These are phyloP conservation scores for Paracorniculantispora psalliotae DNA, from an alignment of 2,329 filamentous ascomycete species.

Conservation along the genomic window DNA sequence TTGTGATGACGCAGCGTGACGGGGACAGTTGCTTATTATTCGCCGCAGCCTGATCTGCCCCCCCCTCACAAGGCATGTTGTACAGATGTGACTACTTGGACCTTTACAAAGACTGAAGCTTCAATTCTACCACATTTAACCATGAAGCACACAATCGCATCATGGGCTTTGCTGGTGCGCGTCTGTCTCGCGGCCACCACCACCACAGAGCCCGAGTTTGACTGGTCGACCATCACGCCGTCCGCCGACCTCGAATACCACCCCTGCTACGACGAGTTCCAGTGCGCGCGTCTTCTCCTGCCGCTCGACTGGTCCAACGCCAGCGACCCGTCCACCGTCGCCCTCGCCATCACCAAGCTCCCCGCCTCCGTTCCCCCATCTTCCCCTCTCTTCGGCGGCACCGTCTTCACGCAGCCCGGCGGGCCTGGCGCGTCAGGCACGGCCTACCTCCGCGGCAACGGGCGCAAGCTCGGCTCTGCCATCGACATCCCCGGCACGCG, in stretches of 20 bases:
- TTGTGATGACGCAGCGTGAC: no score
- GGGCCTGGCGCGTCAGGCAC: slow-evolving; percentile 40
- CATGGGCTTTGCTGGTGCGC: background rate
- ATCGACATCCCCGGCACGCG: slow-evolving; percentile 22
- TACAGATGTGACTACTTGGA: no score
- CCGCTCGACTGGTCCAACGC: slow-evolving; percentile 38
- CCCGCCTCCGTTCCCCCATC: slow-evolving; percentile 34
- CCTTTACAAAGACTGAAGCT: no score
- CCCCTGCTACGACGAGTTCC: slow-evolving; percentile 32
- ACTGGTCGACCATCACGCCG: slow-evolving; percentile 33
- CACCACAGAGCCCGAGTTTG: slow-evolving; percentile 20
- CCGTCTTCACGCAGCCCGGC: slow-evolving; percentile 40
- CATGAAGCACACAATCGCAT: background rate
- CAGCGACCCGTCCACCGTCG: slow-evolving; percentile 25
- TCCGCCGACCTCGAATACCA: slow-evolving; percentile 32
- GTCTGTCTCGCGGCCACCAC: background rate
- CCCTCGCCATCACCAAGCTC: slow-evolving; percentile 37
- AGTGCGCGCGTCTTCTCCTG: slow-evolving; percentile 38
- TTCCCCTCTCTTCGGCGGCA: slow-evolving; percentile 35
- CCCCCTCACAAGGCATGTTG: no score
- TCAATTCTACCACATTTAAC: background rate
- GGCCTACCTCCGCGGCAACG: slow-evolving; percentile 21
- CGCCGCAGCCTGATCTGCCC: no score
- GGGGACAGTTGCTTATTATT: no score
- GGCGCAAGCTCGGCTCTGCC: slow-evolving; percentile 23